Percentiles rank a stretch among this genome's conserved stretches.
Evolutionary conservation across 2,329 filamentous ascomycete genomes (phyloP).

Genomic region (Exophiala bonariae): DNA sequence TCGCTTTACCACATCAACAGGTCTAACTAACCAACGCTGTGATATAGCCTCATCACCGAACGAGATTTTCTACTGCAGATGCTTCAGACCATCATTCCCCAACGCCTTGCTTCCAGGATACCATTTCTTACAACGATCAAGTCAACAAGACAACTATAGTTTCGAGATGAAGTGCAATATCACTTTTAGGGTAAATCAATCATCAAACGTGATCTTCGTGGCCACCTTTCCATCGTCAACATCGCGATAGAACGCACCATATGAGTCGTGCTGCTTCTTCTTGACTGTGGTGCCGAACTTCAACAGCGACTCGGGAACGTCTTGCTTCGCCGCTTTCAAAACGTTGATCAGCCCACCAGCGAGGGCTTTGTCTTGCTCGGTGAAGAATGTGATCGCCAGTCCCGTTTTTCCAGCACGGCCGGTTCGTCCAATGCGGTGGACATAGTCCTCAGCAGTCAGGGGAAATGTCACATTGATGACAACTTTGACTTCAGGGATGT

Average conservation of each 20-base stretch:
- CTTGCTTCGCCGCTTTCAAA: slow-evolving; percentile 86
- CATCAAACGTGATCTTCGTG: slow-evolving; percentile 89
- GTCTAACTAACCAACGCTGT: background rate
- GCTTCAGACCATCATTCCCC: slow-evolving; percentile 20
- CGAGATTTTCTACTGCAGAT: slow-evolving; percentile 20
- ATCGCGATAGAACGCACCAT: slow-evolving; percentile 94
- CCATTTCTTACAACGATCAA: slow-evolving; percentile 34
- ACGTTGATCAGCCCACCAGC: slow-evolving; percentile 94
- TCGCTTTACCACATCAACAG: too few relatives aligned
- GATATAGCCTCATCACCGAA: slow-evolving; percentile 16
- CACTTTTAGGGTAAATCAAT: slow-evolving; percentile 33
- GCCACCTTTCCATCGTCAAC: slow-evolving; percentile 78
- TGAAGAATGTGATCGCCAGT: slow-evolving; percentile 89
- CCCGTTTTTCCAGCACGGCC: slow-evolving; percentile 89
- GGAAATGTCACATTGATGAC: slow-evolving; percentile 96
- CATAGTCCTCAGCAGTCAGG: slow-evolving; percentile 93
- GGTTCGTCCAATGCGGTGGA: slow-evolving; percentile 93
- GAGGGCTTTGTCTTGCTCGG: slow-evolving; percentile 87
- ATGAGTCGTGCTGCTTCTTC: slow-evolving; percentile 95
- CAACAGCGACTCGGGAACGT: slow-evolving; percentile 83
- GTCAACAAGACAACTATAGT: background rate
- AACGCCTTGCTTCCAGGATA: slow-evolving; percentile 23
- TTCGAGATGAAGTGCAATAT: too few relatives aligned
- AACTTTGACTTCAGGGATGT: slow-evolving; percentile 92
- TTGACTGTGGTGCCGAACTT: slow-evolving; percentile 98